phyloP scores from a whole-genome alignment of 208 protist genomes.

The Trypanosoma melophagium region DNA sequence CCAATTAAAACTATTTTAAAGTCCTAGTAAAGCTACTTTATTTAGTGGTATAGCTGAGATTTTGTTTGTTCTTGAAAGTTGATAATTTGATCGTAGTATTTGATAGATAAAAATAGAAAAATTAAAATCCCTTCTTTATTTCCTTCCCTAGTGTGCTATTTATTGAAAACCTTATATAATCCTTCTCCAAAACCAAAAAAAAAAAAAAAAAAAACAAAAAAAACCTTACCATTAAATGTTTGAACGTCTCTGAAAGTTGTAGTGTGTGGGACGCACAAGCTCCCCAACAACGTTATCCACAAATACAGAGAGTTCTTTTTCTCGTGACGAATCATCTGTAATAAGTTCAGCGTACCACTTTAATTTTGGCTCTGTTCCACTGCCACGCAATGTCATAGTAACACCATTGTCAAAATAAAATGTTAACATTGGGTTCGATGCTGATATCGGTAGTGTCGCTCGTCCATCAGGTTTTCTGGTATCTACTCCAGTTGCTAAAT shows the following conservation, averaged over 20 bases:
- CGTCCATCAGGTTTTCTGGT: conserved; percentile 54
- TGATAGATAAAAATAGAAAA: no score
- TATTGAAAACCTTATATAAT: no score
- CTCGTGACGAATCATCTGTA: conserved; percentile 30
- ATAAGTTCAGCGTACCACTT: conserved; percentile 93
- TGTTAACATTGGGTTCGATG: conserved; percentile 93
- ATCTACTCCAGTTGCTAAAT: conserved; percentile 90
- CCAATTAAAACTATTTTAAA: background rate
- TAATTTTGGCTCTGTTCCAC: conserved; percentile 99
- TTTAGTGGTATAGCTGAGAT: no score
- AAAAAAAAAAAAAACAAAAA: background rate
- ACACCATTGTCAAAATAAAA: conserved; percentile 93
- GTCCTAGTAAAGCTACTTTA: no score
- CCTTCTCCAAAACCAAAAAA: background rate
- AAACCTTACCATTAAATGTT: background rate
- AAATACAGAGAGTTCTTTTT: conserved; percentile 38
- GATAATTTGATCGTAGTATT: no score
- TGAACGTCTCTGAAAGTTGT: conserved; percentile 50
- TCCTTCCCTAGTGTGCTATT: no score
- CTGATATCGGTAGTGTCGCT: conserved; percentile 62
- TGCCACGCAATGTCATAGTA: conserved; percentile 92
- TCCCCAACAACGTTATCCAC: conserved; percentile 47
- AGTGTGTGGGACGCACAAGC: conserved; percentile 63
- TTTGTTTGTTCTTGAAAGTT: no score
- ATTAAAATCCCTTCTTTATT: no score